Evolutionary conservation across 2,329 filamentous ascomycete species (phyloP).

Genomic region (Calonectria fujianensis): DNA sequence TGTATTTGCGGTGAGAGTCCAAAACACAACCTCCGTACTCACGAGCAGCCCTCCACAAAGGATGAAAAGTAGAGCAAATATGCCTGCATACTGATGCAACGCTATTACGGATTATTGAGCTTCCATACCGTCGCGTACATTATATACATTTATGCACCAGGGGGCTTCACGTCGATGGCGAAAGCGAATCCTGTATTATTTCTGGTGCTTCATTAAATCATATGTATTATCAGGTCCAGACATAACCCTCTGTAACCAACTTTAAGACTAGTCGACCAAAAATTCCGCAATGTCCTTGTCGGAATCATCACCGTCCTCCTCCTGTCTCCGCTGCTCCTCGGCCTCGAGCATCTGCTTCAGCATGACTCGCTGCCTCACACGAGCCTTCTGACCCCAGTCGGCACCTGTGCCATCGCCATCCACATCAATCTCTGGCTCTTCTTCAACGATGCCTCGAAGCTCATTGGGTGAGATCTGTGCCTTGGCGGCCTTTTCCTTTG

Average conservation of each 20-base stretch:
- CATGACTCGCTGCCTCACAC: conserved; percentile 80
- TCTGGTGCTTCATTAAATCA: conserved; percentile 33
- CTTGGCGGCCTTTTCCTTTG: conserved; percentile 72
- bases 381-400: conserved; percentile 82
- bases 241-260: conserved; percentile 3
- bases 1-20: not conserved
- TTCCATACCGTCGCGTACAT: not conserved
- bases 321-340: conserved; percentile 75
- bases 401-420: conserved; percentile 68
- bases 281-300: conserved; percentile 86
- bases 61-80: not conserved
- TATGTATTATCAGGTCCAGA: conserved; percentile 18
- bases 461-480: conserved; percentile 79
- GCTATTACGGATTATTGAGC: not conserved
- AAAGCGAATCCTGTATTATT: not conserved
- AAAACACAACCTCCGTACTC: not conserved
- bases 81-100: not conserved
- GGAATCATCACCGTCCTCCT: conserved; percentile 76
- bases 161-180: not conserved
- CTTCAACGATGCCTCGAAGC: conserved; percentile 74
- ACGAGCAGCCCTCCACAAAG: not conserved
- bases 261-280: conserved; percentile 70
- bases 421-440: conserved; percentile 71
- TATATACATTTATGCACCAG: not conserved
- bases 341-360: conserved; percentile 79